These are phyloP conservation scores for Acidiella bohemica DNA, from an alignment of 495 filamentous ascomycete genomes.

Conservation along the genomic window DNA sequence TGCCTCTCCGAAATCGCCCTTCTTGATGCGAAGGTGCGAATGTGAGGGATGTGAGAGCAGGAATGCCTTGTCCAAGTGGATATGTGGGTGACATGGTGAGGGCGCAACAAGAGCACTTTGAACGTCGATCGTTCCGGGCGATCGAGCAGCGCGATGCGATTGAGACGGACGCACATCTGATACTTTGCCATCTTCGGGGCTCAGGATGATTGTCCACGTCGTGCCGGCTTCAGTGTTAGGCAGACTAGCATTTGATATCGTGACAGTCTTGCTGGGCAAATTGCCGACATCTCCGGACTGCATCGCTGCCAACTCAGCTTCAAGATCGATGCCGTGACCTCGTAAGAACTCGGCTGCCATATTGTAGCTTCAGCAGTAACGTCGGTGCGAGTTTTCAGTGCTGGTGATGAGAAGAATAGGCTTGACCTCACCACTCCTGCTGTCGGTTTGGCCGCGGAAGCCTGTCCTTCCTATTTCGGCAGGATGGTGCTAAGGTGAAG, in stretches of 20 bases:
- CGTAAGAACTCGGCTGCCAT: constrained; percentile 25
- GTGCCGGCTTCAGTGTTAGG: constrained; percentile 24
- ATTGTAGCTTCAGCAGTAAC: no score
- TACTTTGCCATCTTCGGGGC: no score
- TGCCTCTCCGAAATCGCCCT: constrained; percentile 54
- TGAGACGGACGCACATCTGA: no score
- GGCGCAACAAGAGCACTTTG: constrained; percentile 36
- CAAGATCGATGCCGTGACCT: constrained; percentile 20
- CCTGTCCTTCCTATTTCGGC: no score
- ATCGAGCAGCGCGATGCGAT: no score
- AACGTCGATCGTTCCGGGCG: constrained; percentile 22
- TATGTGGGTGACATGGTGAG: constrained; percentile 58
- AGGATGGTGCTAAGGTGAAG: no score
- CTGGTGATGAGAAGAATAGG: no score
- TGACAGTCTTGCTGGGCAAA: constrained; percentile 2
- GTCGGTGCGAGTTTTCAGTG: no score
- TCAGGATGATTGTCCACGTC: no score
- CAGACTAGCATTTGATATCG: constrained; percentile 33
- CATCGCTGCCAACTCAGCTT: constrained; percentile 23
- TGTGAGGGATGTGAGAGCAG: constrained; percentile 46
- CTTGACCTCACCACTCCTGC: no score
- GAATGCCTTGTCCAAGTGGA: constrained; percentile 66
- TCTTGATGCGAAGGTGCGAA: constrained; percentile 42
- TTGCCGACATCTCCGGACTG: constrained; percentile 10
- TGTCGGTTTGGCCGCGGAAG: no score